Evolutionary conservation across 306 rosid genomes (phyloP), one percentile per base, ranked within the genome.

Genomic region (Malus sylvestris): DNA sequence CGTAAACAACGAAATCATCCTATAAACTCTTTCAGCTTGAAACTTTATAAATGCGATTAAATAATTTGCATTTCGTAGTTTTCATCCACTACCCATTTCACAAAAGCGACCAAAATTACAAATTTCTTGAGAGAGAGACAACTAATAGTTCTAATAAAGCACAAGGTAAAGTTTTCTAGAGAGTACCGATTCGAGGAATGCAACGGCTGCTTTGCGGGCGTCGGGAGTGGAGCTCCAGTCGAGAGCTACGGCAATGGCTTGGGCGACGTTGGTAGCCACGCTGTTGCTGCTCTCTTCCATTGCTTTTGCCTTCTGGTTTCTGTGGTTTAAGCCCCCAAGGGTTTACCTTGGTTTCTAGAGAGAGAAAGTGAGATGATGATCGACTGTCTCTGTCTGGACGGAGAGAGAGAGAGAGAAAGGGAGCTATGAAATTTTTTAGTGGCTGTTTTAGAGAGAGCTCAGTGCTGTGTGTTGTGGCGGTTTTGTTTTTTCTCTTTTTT

Each of bases 171-270:
- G 27, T 10, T 42, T 3, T 33, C 29, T 32, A 49, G 64, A 81
- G 42, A 59, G 71, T 88, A 95, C 99, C 23, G 96, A 84, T 78
- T 95, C 93, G 65, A 95, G 89, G 77, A 87, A 95, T 75, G 90
- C 71, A 55, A 87, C 86, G 38, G 99, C 99, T 13, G 89, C 83
- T 73, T 79, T 87, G 27, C 97, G 92, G 51, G 92, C 87, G 22
- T 88, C 83, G 23, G 97, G 85, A 49, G 97, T 59, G 59, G 97
- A 85, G 69, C 80, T 76, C 97, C 97, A 95, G 88, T 91, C 93
- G 58, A 92, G 90, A 55, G 97, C 89, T 70, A 88, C 90, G 68
- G 86, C 86, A 22, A 95, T 95, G 74, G 99, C 97, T 80, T 83
- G 82, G 65, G 99, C 99, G 23, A 89, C 97, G 88, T 85, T 91